Base-by-base conservation (phyloP, 2,329 filamentous ascomycete genomes). In the Fusarium poae region DNA sequence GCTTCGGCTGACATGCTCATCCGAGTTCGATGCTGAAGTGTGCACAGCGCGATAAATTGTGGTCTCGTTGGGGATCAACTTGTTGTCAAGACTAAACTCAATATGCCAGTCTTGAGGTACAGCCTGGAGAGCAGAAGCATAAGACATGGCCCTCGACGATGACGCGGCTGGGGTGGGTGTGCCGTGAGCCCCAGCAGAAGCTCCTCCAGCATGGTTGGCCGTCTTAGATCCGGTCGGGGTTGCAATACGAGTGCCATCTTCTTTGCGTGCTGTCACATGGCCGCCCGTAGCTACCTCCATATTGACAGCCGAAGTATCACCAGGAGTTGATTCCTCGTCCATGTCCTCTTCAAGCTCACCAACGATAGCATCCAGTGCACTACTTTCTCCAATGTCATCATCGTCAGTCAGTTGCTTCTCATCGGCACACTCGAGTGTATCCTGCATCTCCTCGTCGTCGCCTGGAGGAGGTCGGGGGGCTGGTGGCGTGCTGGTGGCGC, bases 1-100 rank as follows among this genome's bases (percentile, higher is more conserved):
- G 67, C 91, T 95, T 45, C 93, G 88, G 61, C 86, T 88, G 12
- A 88, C 81, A 13, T 90, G 84, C 58, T 97, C 93, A 21, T 91
- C 87, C 13, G 78, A 75, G 57, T 76, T 81, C 48, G 80, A 71
- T 1, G 80, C 76, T 9, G 82, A 81, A 76, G 89, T 92, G 75
- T 97, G 93, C 11, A 98, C 93, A 32, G 96, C 96, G 48, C 95
- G 91, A 76, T 98, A 99, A 57, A 99, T 95, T 0, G 96, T 99
- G 1, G 93, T 97, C 73, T 98, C 94, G 71, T 94, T 96, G 0
- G 92, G 85, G 61, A 99, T 91, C 2, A 92, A 86, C 77, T 94
- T 93, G 54, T 87, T 91, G 68, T 97, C 91, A 50, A 98, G 87
- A 70, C 89, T 94, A 80, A 99, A 99, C 75, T 98, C 93, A 64